Conservation (phyloP, 768 basidiomycete genomes). For the Leccinum sublutescens region DNA sequence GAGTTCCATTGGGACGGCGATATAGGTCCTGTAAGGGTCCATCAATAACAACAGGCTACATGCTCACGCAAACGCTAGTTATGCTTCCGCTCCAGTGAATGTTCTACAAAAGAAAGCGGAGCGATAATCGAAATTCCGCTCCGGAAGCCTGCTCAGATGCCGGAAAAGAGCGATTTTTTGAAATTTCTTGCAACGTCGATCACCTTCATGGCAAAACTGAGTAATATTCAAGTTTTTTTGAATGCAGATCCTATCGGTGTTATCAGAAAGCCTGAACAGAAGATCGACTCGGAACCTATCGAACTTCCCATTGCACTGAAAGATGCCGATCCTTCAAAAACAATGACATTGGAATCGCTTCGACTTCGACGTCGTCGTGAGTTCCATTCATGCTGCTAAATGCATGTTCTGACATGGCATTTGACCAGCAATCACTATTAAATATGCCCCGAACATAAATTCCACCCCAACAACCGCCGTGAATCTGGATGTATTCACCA, state of each 20-base stretch:
- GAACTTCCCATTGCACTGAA: slow-evolving; percentile 54
- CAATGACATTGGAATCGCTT: slow-evolving; percentile 50
- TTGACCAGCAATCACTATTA: too few species aligned
- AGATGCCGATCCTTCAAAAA: slow-evolving; percentile 45
- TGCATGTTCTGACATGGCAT: too few species aligned
- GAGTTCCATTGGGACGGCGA: slow-evolving; percentile 88
- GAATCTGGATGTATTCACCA: slow-evolving; percentile 24
- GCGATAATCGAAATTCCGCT: slow-evolving; percentile 84
- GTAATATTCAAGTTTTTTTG: slow-evolving; percentile 73
- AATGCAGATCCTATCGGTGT: slow-evolving; percentile 67
- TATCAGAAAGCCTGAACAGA: slow-evolving; percentile 56
- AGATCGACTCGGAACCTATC: slow-evolving; percentile 29
- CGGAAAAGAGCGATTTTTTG: slow-evolving; percentile 75
- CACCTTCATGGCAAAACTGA: slow-evolving; percentile 83
- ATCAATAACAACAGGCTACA: slow-evolving; percentile 35
- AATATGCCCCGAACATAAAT: neutral
- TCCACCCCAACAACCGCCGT: slow-evolving; percentile 33
- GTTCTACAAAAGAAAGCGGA: slow-evolving; percentile 48
- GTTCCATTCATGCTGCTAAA: neutral
- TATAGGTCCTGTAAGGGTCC: slow-evolving; percentile 45
- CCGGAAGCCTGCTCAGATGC: slow-evolving; percentile 73
- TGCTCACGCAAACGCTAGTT: slow-evolving; percentile 43
- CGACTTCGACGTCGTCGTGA: slow-evolving; percentile 41
- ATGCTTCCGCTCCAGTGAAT: slow-evolving; percentile 65
- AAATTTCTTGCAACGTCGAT: slow-evolving; percentile 87